phyloP scores from a whole-genome alignment of 2,329 filamentous ascomycete genomes.

The Xylaria hypoxylon region DNA sequence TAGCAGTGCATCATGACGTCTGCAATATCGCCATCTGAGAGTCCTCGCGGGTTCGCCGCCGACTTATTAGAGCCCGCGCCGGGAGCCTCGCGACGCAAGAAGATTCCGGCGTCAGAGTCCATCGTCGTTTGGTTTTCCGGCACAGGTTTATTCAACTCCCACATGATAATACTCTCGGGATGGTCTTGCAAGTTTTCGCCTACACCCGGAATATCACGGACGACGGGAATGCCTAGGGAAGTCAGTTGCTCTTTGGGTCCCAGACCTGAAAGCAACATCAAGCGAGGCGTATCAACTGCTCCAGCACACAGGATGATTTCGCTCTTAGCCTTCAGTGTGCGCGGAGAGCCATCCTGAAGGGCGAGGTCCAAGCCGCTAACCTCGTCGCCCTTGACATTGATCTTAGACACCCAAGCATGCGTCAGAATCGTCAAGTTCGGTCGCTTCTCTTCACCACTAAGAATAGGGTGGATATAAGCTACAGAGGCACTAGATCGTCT shows the following conservation, averaged over 20 bases:
- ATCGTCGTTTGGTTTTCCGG: constrained; percentile 86
- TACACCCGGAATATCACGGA: constrained; percentile 68
- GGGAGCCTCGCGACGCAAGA: constrained; percentile 80
- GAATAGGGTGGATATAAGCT: constrained; percentile 92
- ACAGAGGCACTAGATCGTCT: constrained; percentile 87
- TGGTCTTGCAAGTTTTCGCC: constrained; percentile 72
- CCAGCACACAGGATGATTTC: constrained; percentile 86
- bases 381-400: constrained; percentile 76
- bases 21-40: constrained; percentile 77
- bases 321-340: constrained; percentile 71
- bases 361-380: constrained; percentile 80
- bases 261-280: constrained; percentile 69
- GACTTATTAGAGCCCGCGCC: constrained; percentile 71
- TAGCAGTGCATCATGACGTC: constrained; percentile 98
- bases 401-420: constrained; percentile 85
- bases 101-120: constrained; percentile 90
- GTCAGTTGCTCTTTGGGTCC: constrained; percentile 66
- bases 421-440: constrained; percentile 89
- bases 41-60: constrained; percentile 60
- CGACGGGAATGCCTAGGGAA: constrained; percentile 65
- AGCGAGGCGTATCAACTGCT: constrained; percentile 82
- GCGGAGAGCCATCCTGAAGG: constrained; percentile 63
- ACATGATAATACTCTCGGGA: constrained; percentile 70
- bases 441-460: constrained; percentile 83
- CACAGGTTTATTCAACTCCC: constrained; percentile 84